phyloP scores from a whole-genome alignment of 164 flowering plant genomes.

The Malania oleifera region DNA sequence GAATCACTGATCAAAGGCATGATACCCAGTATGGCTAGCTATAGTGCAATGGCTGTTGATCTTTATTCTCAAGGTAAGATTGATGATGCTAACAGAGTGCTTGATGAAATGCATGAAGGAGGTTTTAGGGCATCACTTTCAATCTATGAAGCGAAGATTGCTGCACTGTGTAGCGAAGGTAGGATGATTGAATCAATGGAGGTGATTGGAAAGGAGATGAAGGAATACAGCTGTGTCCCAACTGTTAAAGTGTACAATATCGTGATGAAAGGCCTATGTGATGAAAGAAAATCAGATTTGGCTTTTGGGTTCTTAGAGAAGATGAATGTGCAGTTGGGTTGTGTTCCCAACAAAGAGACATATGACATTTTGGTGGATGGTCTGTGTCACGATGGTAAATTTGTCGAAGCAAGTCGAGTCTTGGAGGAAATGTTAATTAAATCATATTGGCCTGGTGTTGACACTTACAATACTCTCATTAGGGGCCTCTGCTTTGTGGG shows the following conservation, averaged over 20 bases:
- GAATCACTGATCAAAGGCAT: constrained; percentile 51
- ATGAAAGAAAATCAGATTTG: constrained; percentile 30
- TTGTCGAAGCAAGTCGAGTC: constrained; percentile 48
- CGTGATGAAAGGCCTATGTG: constrained; percentile 51
- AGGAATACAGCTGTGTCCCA: constrained; percentile 41
- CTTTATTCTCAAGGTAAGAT: constrained; percentile 52
- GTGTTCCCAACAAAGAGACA: constrained; percentile 46
- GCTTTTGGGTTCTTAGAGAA: constrained; percentile 49
- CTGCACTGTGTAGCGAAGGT: constrained; percentile 40
- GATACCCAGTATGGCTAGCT: constrained; percentile 49
- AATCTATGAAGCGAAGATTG: constrained; percentile 53
- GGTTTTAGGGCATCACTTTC: constrained; percentile 39
- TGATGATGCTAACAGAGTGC: constrained; percentile 39
- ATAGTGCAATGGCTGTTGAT: constrained; percentile 50
- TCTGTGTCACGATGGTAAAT: constrained; percentile 47
- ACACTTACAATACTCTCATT: constrained; percentile 33
- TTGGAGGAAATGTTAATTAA: constrained; percentile 56
- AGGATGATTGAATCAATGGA: constrained; percentile 38
- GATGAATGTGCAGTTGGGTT: constrained; percentile 60
- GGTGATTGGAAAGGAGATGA: constrained; percentile 55
- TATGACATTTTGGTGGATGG: constrained; percentile 47
- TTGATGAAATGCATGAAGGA: constrained; percentile 42
- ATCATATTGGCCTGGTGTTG: constrained; percentile 36
- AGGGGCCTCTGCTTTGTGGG: constrained; percentile 57
- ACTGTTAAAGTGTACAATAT: constrained; percentile 38